Conservation (phyloP, 2,329 filamentous ascomycete genomes). For the Taxawa tesnikishii region DNA sequence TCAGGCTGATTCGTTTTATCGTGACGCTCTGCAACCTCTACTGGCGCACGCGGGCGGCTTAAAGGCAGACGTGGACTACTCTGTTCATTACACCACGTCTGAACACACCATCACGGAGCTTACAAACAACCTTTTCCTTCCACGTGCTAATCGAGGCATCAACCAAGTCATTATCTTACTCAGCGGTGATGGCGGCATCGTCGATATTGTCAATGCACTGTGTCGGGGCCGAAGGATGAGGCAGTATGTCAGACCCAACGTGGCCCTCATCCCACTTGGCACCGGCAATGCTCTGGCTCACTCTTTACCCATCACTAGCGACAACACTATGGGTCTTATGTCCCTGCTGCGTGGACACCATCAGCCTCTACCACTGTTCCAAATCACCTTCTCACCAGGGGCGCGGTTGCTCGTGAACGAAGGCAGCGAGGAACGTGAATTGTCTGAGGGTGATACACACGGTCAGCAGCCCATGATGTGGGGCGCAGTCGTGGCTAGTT, state of each 20-base stretch:
- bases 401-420: constrained; percentile 30
- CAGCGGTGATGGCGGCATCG: constrained; percentile 76
- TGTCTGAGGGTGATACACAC: constrained; percentile 17
- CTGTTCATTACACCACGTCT: constrained; percentile 51
- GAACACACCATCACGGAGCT: constrained; percentile 53
- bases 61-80: constrained; percentile 26
- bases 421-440: constrained; percentile 27
- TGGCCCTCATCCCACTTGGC: constrained; percentile 42
- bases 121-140: constrained; percentile 36
- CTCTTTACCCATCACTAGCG: constrained; percentile 24
- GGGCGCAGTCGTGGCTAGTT: constrained; percentile 77
- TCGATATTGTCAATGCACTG: constrained; percentile 68
- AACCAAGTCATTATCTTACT: constrained; percentile 60
- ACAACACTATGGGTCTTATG: constrained; percentile 28
- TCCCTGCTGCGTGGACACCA: constrained; percentile 22
- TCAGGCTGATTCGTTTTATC: constrained; percentile 26
- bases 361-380: constrained; percentile 29
- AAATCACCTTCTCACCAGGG: constrained; percentile 31
- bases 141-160: constrained; percentile 33
- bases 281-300: constrained; percentile 38
- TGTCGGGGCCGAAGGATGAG: constrained; percentile 16
- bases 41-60: constrained; percentile 30
- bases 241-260: constrained; percentile 38
- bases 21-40: constrained; percentile 24
- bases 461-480: constrained; percentile 30